Percentiles rank a stretch among this genome's conserved stretches.
Conservation (phyloP, 2,329 filamentous ascomycete genomes). For the Ophiostoma quercus region DNA sequence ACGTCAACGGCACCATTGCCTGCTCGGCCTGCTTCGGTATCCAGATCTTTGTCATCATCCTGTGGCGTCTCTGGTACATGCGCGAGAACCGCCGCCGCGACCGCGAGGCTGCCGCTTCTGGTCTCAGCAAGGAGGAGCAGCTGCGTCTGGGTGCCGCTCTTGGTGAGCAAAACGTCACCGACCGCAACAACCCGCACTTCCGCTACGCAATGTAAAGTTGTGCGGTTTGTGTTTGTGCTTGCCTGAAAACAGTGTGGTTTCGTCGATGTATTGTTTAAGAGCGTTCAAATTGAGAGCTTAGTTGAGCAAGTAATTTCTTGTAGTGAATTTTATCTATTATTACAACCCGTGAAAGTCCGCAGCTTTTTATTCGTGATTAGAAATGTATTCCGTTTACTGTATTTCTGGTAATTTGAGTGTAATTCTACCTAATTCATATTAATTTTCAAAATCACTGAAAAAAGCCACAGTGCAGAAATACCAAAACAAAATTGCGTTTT, state of each 20-base stretch:
- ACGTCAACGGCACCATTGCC: background rate
- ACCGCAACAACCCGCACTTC: background rate
- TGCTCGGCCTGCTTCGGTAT: background rate
- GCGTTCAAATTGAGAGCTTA: background rate
- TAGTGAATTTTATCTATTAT: too few species aligned
- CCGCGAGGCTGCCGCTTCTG: background rate
- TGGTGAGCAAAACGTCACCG: background rate
- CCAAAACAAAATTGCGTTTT: too few species aligned
- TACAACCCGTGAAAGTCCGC: too few species aligned
- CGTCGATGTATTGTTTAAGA: background rate
- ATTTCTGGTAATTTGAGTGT: too few species aligned
- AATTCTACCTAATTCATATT: too few species aligned
- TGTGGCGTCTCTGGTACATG: slow-evolving; percentile 5
- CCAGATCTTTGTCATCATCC: background rate
- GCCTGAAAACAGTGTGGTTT: background rate
- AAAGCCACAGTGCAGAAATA: too few species aligned
- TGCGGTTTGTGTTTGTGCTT: background rate
- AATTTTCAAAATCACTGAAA: too few species aligned
- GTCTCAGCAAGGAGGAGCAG: slow-evolving; percentile 6
- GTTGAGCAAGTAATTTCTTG: background rate
- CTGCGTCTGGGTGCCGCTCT: background rate
- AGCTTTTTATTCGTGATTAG: too few species aligned
- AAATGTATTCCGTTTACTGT: too few species aligned
- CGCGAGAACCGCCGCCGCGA: background rate
- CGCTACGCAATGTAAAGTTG: background rate